Evolutionary conservation across 495 filamentous ascomycete genomes (phyloP), one percentile per base, ranked within the genome.

Genomic region (Bombardia bombarda): DNA sequence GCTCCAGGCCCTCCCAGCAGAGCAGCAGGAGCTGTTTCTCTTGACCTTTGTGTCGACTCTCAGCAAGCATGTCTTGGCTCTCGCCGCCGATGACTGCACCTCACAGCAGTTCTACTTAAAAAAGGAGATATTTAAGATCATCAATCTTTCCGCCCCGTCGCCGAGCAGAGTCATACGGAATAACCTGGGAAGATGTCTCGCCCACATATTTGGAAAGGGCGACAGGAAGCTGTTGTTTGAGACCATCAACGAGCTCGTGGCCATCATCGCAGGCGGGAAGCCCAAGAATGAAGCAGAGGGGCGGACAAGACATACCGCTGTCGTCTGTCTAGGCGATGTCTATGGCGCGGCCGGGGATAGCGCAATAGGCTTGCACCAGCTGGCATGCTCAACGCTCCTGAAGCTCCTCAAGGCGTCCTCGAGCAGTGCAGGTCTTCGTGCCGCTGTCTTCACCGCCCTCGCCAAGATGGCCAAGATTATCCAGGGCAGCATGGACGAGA

Each of bases 21-120:
- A 97, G 68, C 90, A 99, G 57, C 93, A 97, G 63, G 88, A 95
- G 53, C 79, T 97, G 17, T 90, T 88, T 60, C 75, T 99, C 45
- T 71, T 97, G 40, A 93, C 82, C 32, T 96, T 95, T 60, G 82
- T 89, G 22, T 82, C 87, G 22, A 79, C 84, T 34, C 75, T 97
- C 36, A 84, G 82, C 46, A 83, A 83, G 47, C 80, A 94, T n/a
- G 86, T 90, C 25, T 79, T 82, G 37, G 62, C 65, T 16, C 74
- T 96, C 22, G 75, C 81, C 42, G 67, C 77, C 46, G 83, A 93
- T 42, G 84, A 84, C 47, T 81, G 88, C 40, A 90, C 87, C 30
- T 77, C 83, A 4, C 82, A 95, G 62, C 92, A 99, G 61, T 78
- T 86, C 52, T 83, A 84, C 58, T 63, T 99, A 46, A 95, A 93